Evolutionary conservation across 1,284 basidiomycete species (phyloP), one percentile per base, ranked within the genome.

Genomic region (Boletus sp.): DNA sequence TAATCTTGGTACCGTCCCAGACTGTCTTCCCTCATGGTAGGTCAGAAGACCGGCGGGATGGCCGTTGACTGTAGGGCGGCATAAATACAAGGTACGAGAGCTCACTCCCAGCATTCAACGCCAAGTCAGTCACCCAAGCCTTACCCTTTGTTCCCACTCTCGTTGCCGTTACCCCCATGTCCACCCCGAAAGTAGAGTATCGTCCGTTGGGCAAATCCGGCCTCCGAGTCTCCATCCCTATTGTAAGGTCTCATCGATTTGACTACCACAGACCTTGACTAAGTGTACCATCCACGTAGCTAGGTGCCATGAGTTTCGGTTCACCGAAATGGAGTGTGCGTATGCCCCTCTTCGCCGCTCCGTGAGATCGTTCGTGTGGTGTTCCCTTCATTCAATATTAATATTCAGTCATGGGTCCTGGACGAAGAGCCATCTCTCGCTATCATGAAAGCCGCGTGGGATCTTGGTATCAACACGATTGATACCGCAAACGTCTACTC

Each of bases 401-500:
- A n/a, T 10, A 20, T 27, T 17, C 41, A 71, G 66, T 17, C 67
- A 27, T 72, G 74, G 73, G 56, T 73, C 29, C 48, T 81, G 54
- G 55, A 73, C 48, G 72, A 77, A 68, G 72, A 78, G 3, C 45
- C 65, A 13, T 57, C 68, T 1, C 46, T 75, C 7, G 57, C 59
- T 20, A 53, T 76, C 41, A 60, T 77, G 38, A 73, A 77, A 44
- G 69, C 71, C 5, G 75, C 75, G 9, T 78, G 74, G 73, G 69
- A 71, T 41, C 56, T 61, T 9, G 72, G 70, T 3, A 62, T 75
- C 47, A 75, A 67, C 44, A 74, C 71, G 9, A 64, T 75, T 47
- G 75, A 77, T 55, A 82, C 81, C 0, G 78, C 81, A 19, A 80
- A 84, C 56, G 65, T 75, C 1, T 80, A 80, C 50, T 76, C 73